Evolutionary conservation across 805 yeast species (phyloP), one percentile per base, ranked within the genome.

Genomic region (Lipomyces kockii): DNA sequence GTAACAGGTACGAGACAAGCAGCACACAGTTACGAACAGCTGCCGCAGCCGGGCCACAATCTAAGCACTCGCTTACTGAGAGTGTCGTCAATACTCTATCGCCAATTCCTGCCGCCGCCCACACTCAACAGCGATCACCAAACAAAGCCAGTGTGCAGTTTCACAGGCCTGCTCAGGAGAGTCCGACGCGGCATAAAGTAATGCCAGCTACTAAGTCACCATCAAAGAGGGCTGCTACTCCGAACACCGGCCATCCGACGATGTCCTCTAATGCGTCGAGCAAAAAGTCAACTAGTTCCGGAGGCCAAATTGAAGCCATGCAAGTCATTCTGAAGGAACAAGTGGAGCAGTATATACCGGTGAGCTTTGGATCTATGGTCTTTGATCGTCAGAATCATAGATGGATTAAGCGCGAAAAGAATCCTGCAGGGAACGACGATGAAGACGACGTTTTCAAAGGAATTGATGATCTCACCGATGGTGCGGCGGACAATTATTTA

Each of bases 361-460:
- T 71, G 14, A 60, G 58, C 17, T 57, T 63, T 22, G 74, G 74
- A 17, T 69, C 72, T 6, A 71, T 74, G 75, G 72, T 62, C 27
- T 74, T 37, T 62, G 77, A 75, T 54, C 56, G 62, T 5, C 58
- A 65, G 25, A 62, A 69, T 34, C 61, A 61, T 52, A 58, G 67
- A 17, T 75, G 77, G 77, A 59, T 65, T 9, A 64, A 66, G 17
- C 53, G 34, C 22, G 29, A 34, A 2, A 59, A 56, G 27, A 52
- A 20, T 20, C 43, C 64, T n/a, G 51, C 62, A 12, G 57, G 57
- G 4, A 66, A 68, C 12, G 64, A 60, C 3, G 65, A 62, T 2
- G 74, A 72, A 14, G 73, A 65, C 20, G 76, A 71, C 29, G 73
- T 72, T 34, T 71, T 72, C 62, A 73, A 72, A 17, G 79, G 75